Evolutionary conservation across 1,284 basidiomycete genomes (phyloP), one percentile per base, ranked within the genome.

Genomic region (Ceratobasidium sp.): DNA sequence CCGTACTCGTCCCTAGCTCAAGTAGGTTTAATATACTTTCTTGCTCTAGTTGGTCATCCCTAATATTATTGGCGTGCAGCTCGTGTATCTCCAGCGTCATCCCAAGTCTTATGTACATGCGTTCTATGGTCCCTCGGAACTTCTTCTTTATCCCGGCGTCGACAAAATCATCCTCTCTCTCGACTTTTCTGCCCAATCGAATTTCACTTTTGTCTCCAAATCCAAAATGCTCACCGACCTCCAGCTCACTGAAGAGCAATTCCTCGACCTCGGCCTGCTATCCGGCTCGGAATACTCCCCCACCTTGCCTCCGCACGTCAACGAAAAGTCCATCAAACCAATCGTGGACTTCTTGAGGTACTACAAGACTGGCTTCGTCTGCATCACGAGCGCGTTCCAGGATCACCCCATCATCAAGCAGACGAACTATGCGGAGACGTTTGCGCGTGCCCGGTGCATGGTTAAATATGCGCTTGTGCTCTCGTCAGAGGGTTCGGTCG

Each of bases 1-100:
- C 97, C 97, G 10, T 99, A 99, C 85, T 88, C 96, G 68, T 92
- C 96, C 57, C 95, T 94, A 90, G 95, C 96, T 59, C 97, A 98
- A 90, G 96, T 96, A 78, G 83, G 85, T 52, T 69, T 77, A 17
- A 48, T 68, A 40, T 57, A 69, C 42, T 71, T 79, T n/a, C 54
- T 69, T 28, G 40, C 46, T 33, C 46, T 17, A 57, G 10, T 52
- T 69, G 57, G 33, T 15, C 3, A 59, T 38, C 59, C 70, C 42
- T 56, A 56, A 65, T 46, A 65, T 48, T 48, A 44, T 23, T 28
- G 33, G 4, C 9, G 7, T 33, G 6, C 83, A 97, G 94, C 88
- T 98, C 82, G 94, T 97, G 80, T 98, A 98, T 86, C 91, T 99
- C 59, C 93, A 97, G 84, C 92, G 95, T 77, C 97, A 99, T 86